Conservation (phyloP, 129 eudicot genomes). For the Artemisia argyi region DNA sequence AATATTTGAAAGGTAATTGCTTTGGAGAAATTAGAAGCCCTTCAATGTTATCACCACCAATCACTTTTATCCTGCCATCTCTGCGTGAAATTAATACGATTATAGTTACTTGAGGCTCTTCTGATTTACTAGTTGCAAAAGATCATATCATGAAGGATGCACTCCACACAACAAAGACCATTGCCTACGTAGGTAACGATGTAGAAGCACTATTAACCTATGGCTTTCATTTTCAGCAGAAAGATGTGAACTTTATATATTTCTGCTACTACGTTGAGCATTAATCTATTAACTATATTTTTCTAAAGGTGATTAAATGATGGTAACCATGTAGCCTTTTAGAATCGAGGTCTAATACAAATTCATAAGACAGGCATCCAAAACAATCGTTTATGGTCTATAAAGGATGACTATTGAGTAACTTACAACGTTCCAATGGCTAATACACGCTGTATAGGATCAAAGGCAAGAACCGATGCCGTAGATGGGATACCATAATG, state of each 20-base stretch:
- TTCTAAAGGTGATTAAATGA: not conserved
- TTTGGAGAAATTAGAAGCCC: slow-evolving; percentile 81
- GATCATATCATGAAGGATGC: too few relatives aligned
- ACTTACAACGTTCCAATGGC: slow-evolving; percentile 96
- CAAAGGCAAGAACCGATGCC: slow-evolving; percentile 83
- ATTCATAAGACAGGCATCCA: not conserved
- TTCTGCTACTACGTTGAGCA: not conserved
- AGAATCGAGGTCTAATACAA: not conserved
- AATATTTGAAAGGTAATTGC: slow-evolving; percentile 74
- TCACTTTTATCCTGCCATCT: slow-evolving; percentile 97
- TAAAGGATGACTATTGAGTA: too few relatives aligned
- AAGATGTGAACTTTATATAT: slow-evolving; percentile 8
- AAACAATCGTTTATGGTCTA: too few relatives aligned
- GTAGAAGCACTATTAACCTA: not conserved
- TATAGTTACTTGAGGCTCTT: not conserved
- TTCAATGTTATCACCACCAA: slow-evolving; percentile 92
- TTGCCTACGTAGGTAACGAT: too few relatives aligned
- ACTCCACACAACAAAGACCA: too few relatives aligned
- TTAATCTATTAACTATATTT: not conserved
- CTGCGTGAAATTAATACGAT: slow-evolving; percentile 38
- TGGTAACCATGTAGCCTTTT: too few relatives aligned
- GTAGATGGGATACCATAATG: slow-evolving; percentile 92
- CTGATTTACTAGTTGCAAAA: too few relatives aligned
- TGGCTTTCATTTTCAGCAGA: not conserved
- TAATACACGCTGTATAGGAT: slow-evolving; percentile 82